Evolutionary conservation across 768 basidiomycete genomes (phyloP).

Genomic region (Mycena vitilis): DNA sequence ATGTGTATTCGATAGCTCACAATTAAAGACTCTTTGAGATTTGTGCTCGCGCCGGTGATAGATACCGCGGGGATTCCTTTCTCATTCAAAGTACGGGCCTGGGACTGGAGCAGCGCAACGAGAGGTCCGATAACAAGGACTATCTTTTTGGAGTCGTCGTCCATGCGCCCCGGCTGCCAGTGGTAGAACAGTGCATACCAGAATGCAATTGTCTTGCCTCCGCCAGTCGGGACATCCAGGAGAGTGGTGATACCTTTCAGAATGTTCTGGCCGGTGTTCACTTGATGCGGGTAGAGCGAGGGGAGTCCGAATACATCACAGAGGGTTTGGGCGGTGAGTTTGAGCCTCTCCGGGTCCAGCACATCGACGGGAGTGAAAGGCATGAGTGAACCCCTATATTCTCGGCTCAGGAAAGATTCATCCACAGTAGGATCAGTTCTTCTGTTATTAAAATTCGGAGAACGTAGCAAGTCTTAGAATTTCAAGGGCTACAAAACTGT

Average conservation of each 20-base stretch:
- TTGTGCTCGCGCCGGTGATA: slow-evolving; percentile 11
- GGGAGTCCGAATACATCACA: slow-evolving; percentile 18
- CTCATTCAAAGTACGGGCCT: slow-evolving; percentile 17
- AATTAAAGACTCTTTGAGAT: slow-evolving; percentile 14
- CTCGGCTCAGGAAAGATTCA: background rate
- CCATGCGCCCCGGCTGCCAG: slow-evolving; percentile 28
- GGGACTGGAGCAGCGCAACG: slow-evolving; percentile 26
- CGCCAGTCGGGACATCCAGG: slow-evolving; percentile 36
- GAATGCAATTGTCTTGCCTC: slow-evolving; percentile 38
- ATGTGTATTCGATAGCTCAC: background rate
- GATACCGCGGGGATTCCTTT: slow-evolving; percentile 24
- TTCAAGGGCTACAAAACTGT: no score
- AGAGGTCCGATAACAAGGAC: slow-evolving; percentile 35
- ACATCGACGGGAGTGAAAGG: slow-evolving; percentile 22
- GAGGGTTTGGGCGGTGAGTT: background rate
- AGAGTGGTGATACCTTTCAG: slow-evolving; percentile 22
- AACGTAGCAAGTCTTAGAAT: no score
- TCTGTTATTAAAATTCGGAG: slow-evolving; percentile 4
- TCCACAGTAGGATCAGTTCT: background rate
- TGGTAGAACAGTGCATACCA: slow-evolving; percentile 37
- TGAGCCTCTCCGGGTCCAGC: slow-evolving; percentile 23
- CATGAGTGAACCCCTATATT: slow-evolving; percentile 19
- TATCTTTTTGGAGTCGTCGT: slow-evolving; percentile 27
- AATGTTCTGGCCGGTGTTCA: slow-evolving; percentile 23
- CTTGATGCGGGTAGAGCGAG: slow-evolving; percentile 19